Evolutionary conservation across 768 basidiomycete genomes (phyloP).

Genomic region (Termitomyces sp.): DNA sequence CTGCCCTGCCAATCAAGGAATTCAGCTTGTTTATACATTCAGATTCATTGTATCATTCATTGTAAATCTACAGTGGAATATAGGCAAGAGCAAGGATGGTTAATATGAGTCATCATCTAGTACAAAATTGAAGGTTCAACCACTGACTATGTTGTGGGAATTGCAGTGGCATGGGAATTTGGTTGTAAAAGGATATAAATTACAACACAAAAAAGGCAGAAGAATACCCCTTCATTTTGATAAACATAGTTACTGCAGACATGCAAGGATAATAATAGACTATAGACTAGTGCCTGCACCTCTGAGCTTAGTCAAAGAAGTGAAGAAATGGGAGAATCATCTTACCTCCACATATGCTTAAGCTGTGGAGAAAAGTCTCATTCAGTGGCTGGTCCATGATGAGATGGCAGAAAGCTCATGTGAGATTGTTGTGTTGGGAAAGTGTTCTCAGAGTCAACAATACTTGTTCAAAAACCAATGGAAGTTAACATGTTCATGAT

Average conservation of each 20-base stretch:
- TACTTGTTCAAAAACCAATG: no score
- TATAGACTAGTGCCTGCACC: neutral
- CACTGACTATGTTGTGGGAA: neutral
- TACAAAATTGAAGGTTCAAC: neutral
- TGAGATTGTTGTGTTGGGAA: no score
- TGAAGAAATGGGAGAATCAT: neutral
- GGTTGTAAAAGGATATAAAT: neutral
- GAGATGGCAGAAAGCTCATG: no score
- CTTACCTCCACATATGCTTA: neutral
- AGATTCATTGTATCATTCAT: no score
- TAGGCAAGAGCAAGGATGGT: no score
- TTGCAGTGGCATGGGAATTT: neutral
- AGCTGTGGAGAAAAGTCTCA: neutral
- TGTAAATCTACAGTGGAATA: no score
- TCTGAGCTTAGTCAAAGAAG: neutral
- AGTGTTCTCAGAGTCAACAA: no score
- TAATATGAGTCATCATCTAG: conserved; percentile 6
- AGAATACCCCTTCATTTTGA: neutral
- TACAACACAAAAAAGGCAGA: neutral
- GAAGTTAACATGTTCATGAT: no score
- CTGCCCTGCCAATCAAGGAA: no score
- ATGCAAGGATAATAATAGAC: neutral
- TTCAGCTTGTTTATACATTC: no score
- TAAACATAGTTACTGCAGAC: neutral
- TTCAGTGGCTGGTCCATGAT: neutral